Conservation (phyloP, 1,284 basidiomycete species). For the Ustilago tritici region DNA sequence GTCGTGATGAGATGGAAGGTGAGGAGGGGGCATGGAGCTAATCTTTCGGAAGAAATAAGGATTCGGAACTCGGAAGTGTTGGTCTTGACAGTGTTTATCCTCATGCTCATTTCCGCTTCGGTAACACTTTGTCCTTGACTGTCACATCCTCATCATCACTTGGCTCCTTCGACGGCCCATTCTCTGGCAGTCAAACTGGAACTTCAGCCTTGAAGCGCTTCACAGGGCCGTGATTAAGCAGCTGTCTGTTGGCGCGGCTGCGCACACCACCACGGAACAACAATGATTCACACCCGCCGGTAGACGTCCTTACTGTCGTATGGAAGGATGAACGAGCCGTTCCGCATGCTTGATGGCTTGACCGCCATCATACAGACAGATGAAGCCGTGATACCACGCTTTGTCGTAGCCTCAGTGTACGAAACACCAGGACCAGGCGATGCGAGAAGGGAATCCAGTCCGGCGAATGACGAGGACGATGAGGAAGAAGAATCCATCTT, state of each 20-base stretch:
- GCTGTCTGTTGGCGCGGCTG: background rate
- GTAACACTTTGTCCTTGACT: background rate
- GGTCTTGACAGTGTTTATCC: conserved; percentile 1
- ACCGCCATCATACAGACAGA: conserved; percentile 19
- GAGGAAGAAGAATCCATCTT: conserved; percentile 8
- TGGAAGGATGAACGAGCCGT: conserved; percentile 9
- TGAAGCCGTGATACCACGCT: background rate
- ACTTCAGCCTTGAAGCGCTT: no score
- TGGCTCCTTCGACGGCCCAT: background rate
- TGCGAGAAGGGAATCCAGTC: background rate
- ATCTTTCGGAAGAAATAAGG: background rate
- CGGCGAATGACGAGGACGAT: conserved; percentile 5
- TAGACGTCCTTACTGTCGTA: background rate
- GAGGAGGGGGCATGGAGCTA: background rate
- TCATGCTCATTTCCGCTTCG: conserved; percentile 5
- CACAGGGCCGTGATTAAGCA: background rate
- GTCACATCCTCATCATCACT: background rate
- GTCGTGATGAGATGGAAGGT: background rate
- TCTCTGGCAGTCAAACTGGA: no score
- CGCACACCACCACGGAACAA: background rate
- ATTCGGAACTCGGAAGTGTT: conserved; percentile 18
- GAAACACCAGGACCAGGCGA: background rate
- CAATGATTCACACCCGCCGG: background rate
- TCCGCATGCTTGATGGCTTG: conserved; percentile 19
- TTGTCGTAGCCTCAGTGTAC: conserved; percentile 3